Evolutionary conservation across 345 rosid genomes (phyloP), one percentile per base, ranked within the genome.

Genomic region (Rhodamnia argentea): DNA sequence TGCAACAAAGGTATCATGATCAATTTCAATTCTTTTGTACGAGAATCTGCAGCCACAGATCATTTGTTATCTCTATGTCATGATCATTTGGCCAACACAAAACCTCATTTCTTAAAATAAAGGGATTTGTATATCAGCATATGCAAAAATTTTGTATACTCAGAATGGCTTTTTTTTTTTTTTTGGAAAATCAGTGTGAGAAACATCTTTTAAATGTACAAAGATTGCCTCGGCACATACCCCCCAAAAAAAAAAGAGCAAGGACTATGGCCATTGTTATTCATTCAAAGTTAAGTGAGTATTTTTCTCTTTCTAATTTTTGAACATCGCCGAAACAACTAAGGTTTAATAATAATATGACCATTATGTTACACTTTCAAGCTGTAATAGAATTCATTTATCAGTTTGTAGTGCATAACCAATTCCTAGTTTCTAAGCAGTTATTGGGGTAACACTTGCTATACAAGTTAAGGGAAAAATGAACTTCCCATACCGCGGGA

Each of bases 211-310:
- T 29, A 62, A 62, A 14, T 62, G 29, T 29, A 62, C 1, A 14
- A 27, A 0, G 42, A 62, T 0, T 29, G 75, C 22, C 1, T 0
- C 3, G 42, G 22, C 42, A 32, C 15, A 0, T 3, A 2, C 40
- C 40, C 40, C 40, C 40, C 40, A 13, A 13, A 60, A 10, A 62
- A 20, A 55, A 54, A 6, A 16, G 3, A 16, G 10, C 23, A 20
- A 55, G 58, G 24, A 20, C 23, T 20, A 7, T 22, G 8, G 24
- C 58, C 58, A 20, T 7, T 55, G 58, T 55, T 55, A 20, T 55
- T 7, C 58, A 55, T 55, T 55, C 24, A 55, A 7, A 22, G 58
- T 55, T 55, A 55, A 55, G 26, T 8, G 58, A 7, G 24, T 55
- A 55, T 20, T 55, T 20, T 55, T 60, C 52, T 51, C 52, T 0